phyloP scores from a whole-genome alignment of 2,329 filamentous ascomycete species.

The Hypocrella siamensis region DNA sequence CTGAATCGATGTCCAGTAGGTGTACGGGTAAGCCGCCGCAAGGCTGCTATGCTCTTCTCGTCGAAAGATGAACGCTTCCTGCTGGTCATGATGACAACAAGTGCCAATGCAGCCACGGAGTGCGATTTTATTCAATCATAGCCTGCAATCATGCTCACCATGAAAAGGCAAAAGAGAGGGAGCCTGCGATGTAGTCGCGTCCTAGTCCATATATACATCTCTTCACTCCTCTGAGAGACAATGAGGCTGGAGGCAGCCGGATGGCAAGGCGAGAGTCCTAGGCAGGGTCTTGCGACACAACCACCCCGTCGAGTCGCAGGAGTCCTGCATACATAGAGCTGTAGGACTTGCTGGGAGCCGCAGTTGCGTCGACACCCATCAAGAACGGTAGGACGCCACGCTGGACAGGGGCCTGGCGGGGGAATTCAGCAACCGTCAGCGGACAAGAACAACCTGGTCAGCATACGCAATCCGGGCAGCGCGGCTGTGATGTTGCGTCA shows the following conservation, averaged over 20 bases:
- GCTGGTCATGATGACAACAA: conserved; percentile 4
- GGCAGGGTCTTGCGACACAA: neutral
- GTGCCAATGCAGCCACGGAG: neutral
- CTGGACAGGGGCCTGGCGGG: too few relatives aligned
- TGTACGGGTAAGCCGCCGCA: conserved; percentile 5
- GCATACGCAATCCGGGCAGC: too few relatives aligned
- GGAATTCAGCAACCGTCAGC: too few relatives aligned
- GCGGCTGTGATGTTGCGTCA: too few relatives aligned
- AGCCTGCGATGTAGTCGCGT: neutral
- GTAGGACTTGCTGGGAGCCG: conserved; percentile 1
- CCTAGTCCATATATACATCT: neutral
- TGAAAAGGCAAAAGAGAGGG: neutral
- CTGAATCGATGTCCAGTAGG: conserved; percentile 4
- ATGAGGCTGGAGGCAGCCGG: conserved; percentile 1
- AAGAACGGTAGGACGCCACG: too few relatives aligned
- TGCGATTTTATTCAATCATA: neutral
- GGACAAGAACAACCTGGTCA: too few relatives aligned
- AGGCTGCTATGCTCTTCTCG: conserved; percentile 4
- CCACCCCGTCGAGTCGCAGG: neutral
- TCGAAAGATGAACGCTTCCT: conserved; percentile 5
- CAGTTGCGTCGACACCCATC: neutral
- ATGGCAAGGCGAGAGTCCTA: neutral
- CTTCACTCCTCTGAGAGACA: neutral
- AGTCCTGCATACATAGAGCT: conserved; percentile 1
- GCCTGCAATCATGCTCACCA: neutral